Evolutionary conservation across 805 yeast genomes (phyloP).

Genomic region (Maudiozyma saulgeensis): DNA sequence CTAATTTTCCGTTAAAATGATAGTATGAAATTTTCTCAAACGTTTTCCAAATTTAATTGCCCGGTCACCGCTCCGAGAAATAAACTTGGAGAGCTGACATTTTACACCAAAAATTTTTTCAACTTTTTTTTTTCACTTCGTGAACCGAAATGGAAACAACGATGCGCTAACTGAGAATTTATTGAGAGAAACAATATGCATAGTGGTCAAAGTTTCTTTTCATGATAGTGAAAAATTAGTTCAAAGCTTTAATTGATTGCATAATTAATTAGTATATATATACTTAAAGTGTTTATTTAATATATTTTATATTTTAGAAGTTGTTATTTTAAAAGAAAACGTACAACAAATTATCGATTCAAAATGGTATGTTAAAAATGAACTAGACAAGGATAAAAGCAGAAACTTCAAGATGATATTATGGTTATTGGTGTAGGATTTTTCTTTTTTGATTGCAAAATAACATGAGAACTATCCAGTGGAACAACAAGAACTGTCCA

Average conservation of each 20-base stretch:
- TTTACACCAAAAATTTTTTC: background rate
- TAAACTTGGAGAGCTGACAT: background rate
- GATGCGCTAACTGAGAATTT: too few relatives aligned
- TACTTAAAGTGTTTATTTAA: background rate
- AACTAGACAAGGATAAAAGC: background rate
- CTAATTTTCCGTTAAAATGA: background rate
- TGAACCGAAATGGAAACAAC: background rate
- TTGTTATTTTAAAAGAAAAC: background rate
- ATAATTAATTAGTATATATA: too few relatives aligned
- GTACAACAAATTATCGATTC: conserved; percentile 1
- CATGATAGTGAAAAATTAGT: too few relatives aligned
- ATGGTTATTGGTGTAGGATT: background rate
- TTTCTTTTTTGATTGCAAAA: background rate
- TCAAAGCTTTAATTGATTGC: too few relatives aligned
- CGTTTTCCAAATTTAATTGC: background rate
- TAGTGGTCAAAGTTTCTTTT: too few relatives aligned
- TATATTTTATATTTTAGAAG: background rate
- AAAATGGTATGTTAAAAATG: background rate
- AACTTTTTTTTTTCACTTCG: background rate
- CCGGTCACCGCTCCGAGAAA: background rate
- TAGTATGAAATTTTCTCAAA: background rate
- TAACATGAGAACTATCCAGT: background rate
- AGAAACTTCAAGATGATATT: background rate
- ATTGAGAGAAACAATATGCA: too few relatives aligned
- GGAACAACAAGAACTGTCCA: background rate